Evolutionary conservation across 2,329 filamentous ascomycete genomes (phyloP), one percentile per base, ranked within the genome.

Genomic region (Xylaria sp.): DNA sequence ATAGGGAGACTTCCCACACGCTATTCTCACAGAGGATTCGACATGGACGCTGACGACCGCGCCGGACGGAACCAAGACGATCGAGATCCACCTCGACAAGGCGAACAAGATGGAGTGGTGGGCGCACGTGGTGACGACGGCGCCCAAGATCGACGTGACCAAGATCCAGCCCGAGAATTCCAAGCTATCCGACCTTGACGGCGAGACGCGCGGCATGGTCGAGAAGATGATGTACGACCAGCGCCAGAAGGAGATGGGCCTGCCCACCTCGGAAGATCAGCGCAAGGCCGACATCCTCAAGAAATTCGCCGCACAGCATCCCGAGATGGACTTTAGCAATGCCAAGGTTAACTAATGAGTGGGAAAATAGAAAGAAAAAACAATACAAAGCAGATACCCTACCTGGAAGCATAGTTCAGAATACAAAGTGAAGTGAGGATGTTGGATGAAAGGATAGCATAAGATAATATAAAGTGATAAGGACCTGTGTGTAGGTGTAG

Each of bases 141-240:
- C 94, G 4, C 96, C 96, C 71, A 92, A 91, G 82, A 97, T 99
- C 81, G 96, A 99, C 83, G 93, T 97, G 42, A 90, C 91, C 76
- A 97, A 97, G 85, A 98, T 99, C 81, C 89, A 90, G 79, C 96
- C 96, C 26, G 96, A 98, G 83, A 94, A 92, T 79, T 94, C 91
- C 79, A 97, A 94, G 81, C 86, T 99, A 77, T 90, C 92, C 66
- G 96, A 99, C 80, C 85, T 99, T 74, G 95, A 98, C 78, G 96
- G 96, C 69, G 92, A 97, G 86, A 99, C 96, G 63, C 88, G 96
- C 72, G 88, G 90, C 67, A 98, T 99, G 95, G 96, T 99, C 53
- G 96, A 99, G 89, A 99, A 99, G 89, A 99, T 99, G 96, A 99
- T 99, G 96, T 99, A 88, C 77, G 96, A 99, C 84, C 96, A 99